phyloP scores from a whole-genome alignment of 306 rosid species.

The Erythrophleum fordii region DNA sequence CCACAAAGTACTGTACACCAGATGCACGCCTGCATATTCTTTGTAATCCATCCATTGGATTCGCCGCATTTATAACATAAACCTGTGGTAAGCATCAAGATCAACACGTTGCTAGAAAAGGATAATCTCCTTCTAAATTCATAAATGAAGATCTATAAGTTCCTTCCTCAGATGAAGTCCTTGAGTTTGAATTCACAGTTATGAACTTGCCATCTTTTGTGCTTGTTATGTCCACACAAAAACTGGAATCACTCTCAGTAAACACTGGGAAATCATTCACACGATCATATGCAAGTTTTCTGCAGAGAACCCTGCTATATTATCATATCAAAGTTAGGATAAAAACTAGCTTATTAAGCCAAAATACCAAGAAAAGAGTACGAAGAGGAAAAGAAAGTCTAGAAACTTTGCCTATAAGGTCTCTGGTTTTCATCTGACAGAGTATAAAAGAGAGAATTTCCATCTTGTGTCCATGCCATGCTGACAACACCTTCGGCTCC shows the following conservation, averaged over 20 bases:
- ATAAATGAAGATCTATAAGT: conserved; percentile 46
- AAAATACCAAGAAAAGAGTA: conserved; percentile 15
- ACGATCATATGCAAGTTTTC: conserved; percentile 55
- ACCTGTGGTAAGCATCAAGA: conserved; percentile 67
- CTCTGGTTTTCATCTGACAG: conserved; percentile 82
- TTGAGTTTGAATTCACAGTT: conserved; percentile 97
- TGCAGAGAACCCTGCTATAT: conserved; percentile 73
- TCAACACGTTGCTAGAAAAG: conserved; percentile 39
- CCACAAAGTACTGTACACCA: conserved; percentile 81
- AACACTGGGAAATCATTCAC: conserved; percentile 58
- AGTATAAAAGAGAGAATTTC: conserved; percentile 73
- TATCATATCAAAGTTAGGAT: conserved; percentile 34
- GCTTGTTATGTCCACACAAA: conserved; percentile 92
- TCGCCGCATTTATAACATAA: conserved; percentile 71
- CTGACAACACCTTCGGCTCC: conserved; percentile 70
- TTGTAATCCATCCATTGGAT: conserved; percentile 65
- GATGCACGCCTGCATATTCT: conserved; percentile 70
- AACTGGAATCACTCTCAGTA: conserved; percentile 76
- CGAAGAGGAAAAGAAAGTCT: background rate
- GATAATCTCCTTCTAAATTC: conserved; percentile 21
- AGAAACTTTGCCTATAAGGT: conserved; percentile 75
- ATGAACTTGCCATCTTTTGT: conserved; percentile 97
- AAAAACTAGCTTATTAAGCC: background rate
- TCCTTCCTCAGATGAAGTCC: conserved; percentile 99
- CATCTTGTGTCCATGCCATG: conserved; percentile 88